Evolutionary conservation across 305 asterid species (phyloP), one percentile per base, ranked within the genome.

Genomic region (Solanum aculeatissimum): DNA sequence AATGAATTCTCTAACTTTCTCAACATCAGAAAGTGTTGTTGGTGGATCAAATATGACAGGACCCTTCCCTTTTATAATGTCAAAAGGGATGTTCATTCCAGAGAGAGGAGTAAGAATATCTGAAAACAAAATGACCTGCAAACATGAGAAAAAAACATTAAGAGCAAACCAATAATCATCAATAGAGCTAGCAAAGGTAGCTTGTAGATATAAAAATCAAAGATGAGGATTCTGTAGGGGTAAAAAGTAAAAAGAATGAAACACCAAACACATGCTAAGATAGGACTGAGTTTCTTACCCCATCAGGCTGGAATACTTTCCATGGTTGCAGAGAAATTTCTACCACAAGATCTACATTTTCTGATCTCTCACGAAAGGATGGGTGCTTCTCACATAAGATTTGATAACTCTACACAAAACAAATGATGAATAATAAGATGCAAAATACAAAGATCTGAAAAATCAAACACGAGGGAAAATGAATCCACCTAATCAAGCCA

Each of bases 81-180:
- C 98, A 84, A 97, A 97, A 53, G 99, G 99, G 85, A 97, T 94
- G 90, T 94, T 97, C 99, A 97, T 97, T 19, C 99, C 99, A 27
- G 98, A 84, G 81, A 97, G 91, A n/a, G 99, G 98, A 77, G 99
- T 97, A 86, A 97, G 99, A 91, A 97, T 97, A 89, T 97, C 99
- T 9, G 99, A 97, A 92, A 97, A 97, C 83, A 97, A 90, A 89
- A 97, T 97, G 82, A 97, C 99, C 99, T 97, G 82, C 84, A 83
- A 83, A 27, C 66, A 71, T 75, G 66, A 51, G 65, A 63, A 27
- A 85, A 54, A 38, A 27, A 35, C 47, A 54, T 84, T 62, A 69
- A 18, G 86, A 27, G 40, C 12, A 57, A 54, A 80, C 58, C 55
- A 38, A 83, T 70, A 69, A 62, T 29, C 49, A 78, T 6, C 25